Evolutionary conservation across 208 protist genomes (phyloP).

Genomic region (Giardia duodenalis): DNA sequence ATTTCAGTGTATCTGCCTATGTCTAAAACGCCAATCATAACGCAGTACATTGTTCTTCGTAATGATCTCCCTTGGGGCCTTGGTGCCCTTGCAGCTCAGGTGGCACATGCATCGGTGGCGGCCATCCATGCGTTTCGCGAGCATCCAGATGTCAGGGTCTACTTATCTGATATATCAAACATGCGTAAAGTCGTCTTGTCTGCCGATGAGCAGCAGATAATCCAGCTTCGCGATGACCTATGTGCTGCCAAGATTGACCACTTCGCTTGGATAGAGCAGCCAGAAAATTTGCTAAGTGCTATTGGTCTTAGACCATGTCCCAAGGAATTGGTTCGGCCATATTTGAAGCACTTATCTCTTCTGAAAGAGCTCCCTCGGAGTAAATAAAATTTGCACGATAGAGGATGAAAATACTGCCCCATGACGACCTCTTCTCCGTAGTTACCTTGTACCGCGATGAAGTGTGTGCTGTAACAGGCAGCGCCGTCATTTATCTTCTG

Average conservation of each 20-base stretch:
- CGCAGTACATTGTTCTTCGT: constrained; percentile 4
- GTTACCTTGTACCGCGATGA: too few species aligned
- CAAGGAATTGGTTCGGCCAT: background rate
- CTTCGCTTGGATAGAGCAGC: background rate
- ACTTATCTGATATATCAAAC: background rate
- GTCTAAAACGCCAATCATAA: background rate
- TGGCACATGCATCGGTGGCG: background rate
- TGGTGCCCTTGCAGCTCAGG: constrained; percentile 7
- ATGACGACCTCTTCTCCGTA: too few species aligned
- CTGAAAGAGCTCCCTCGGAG: too few species aligned
- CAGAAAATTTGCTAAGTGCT: constrained; percentile 8
- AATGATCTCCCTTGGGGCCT: background rate
- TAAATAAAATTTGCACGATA: too few species aligned
- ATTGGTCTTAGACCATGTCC: constrained; percentile 14
- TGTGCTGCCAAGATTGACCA: background rate
- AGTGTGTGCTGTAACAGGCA: too few species aligned
- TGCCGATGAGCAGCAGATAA: background rate
- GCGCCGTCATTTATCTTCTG: too few species aligned
- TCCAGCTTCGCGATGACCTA: background rate
- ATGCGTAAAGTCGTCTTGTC: background rate
- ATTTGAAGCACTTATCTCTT: background rate
- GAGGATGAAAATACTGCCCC: too few species aligned
- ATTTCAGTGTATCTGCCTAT: too few species aligned
- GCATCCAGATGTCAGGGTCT: background rate
- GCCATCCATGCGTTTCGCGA: background rate